Base-by-base conservation (phyloP, 2,329 filamentous ascomycete species). In the Xylariaceae sp. region DNA sequence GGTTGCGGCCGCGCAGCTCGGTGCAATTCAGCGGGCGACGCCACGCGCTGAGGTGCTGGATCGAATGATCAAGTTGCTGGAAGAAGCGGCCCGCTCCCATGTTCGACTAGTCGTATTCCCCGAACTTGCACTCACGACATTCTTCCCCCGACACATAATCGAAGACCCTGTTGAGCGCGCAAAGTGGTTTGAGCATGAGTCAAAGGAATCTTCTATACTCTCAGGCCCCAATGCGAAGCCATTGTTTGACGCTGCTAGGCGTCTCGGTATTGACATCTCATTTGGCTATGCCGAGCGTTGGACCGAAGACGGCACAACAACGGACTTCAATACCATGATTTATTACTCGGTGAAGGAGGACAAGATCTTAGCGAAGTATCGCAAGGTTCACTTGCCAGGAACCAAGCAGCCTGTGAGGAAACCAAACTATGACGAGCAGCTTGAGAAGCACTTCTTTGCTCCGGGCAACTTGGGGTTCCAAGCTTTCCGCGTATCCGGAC, bases 1-100 rank as follows among this genome's bases (percentile, higher is more conserved):
- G 46, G 68, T 81, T n/a, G 77, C 77, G 2, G 78, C 77, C 0
- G 78, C 77, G 54, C 78, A 81, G 62, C 67, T 81, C 60, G 77
- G 77, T 50, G 67, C 73, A 1, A 69, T 75, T 43, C 64, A 77
- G 57, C 53, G 66, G 32, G 63, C 64, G 27, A 69, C 72, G n/a
- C 58, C 66, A 5, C 71, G 74, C 27, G 54, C 58, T 39, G 66
- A 74, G 38, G 73, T 71, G 6, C 60, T 81, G n/a, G 48, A 63
- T 2, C 73, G 78, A 11, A 76, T 81, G 66, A 63, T 79, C 53
- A 63, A 63, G 17, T 71, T 81, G 27, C 71, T 82, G 19, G 64
- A 72, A 15, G 61, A 70, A 39, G 77, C 77, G 11, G 68, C 71
- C 1, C 47, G 63, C 2, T 61, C 74, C 47, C 68, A 69, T 14